A percentile compares a stretch with the other conserved stretches of the same genome.
Conservation (phyloP, 1,284 basidiomycete species). For the Malassezia sp. region DNA sequence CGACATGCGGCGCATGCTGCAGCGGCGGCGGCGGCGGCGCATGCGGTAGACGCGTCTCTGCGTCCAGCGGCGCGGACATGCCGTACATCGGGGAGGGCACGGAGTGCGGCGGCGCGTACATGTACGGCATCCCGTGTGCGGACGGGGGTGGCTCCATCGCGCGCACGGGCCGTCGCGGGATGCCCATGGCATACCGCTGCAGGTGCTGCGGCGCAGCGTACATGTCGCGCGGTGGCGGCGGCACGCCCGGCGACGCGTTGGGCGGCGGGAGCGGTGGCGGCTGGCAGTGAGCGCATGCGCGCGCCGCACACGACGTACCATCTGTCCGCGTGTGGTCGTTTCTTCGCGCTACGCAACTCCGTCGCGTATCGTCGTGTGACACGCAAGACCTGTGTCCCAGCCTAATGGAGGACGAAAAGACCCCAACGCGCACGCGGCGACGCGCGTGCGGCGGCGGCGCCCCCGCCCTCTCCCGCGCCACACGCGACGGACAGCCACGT, state of each 20-base stretch:
- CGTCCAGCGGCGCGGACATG: neutral
- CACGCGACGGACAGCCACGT: neutral
- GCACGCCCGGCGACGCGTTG: neutral
- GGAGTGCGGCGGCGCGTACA: slow-evolving; percentile 4
- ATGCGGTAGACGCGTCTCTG: neutral
- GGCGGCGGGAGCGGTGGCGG: neutral
- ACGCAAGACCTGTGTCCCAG: too few relatives aligned
- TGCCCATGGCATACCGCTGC: slow-evolving; percentile 7
- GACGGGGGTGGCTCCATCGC: neutral
- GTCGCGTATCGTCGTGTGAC: too few relatives aligned
- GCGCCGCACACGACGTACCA: neutral
- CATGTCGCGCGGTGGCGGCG: slow-evolving; percentile 10
- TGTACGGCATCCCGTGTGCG: slow-evolving; percentile 1
- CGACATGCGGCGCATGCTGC: neutral
- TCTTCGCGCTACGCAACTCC: too few relatives aligned
- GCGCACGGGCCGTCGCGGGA: slow-evolving; percentile 4
- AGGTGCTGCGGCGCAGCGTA: slow-evolving; percentile 4
- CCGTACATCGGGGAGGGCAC: neutral
- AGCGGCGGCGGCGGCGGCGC: neutral
- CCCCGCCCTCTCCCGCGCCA: neutral
- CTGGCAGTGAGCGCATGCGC: neutral
- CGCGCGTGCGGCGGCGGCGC: neutral
- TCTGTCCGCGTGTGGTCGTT: too few relatives aligned
- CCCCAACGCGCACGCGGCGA: too few relatives aligned
- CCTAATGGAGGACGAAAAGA: too few relatives aligned